Percentiles rank a stretch among this genome's conserved stretches.
Conservation (phyloP, 1,284 basidiomycete species). For the Boletus albobrunnescens region DNA sequence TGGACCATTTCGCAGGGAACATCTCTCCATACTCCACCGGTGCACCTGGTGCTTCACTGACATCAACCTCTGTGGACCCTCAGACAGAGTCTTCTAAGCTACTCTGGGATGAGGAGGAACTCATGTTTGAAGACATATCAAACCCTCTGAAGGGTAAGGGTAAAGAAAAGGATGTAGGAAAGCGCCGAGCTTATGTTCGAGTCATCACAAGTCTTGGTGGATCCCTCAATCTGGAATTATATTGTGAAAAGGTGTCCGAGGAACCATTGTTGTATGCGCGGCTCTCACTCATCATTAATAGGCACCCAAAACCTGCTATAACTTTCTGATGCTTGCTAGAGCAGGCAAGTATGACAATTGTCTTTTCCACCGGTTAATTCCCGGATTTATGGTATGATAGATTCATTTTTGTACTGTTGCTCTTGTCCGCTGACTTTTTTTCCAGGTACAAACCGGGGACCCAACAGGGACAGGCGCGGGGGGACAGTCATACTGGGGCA, state of each 20-base stretch:
- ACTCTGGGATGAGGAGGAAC: slow-evolving; percentile 89
- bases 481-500: slow-evolving; percentile 92
- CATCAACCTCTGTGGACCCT: slow-evolving; percentile 87
- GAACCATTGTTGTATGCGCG: background rate
- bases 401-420: background rate
- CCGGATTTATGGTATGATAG: slow-evolving; percentile 86
- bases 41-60: slow-evolving; percentile 88
- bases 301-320: slow-evolving; percentile 98
- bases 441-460: slow-evolving; percentile 89
- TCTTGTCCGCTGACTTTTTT: background rate
- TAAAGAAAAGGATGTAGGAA: slow-evolving; percentile 89
- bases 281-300: slow-evolving; percentile 29
- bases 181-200: slow-evolving; percentile 85
- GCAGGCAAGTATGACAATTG: slow-evolving; percentile 88
- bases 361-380: slow-evolving; percentile 90
- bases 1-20: slow-evolving; percentile 60
- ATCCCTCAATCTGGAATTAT: slow-evolving; percentile 87
- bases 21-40: slow-evolving; percentile 88
- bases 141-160: slow-evolving; percentile 74
- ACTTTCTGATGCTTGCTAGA: slow-evolving; percentile 90
- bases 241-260: slow-evolving; percentile 79
- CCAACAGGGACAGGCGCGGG: slow-evolving; percentile 94
- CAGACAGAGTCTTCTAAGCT: slow-evolving; percentile 75
- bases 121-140: slow-evolving; percentile 88
- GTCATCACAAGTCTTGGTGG: slow-evolving; percentile 88